Evolutionary conservation across 2,329 filamentous ascomycete species (phyloP).

Genomic region (Drechslerella coelobrocha): DNA sequence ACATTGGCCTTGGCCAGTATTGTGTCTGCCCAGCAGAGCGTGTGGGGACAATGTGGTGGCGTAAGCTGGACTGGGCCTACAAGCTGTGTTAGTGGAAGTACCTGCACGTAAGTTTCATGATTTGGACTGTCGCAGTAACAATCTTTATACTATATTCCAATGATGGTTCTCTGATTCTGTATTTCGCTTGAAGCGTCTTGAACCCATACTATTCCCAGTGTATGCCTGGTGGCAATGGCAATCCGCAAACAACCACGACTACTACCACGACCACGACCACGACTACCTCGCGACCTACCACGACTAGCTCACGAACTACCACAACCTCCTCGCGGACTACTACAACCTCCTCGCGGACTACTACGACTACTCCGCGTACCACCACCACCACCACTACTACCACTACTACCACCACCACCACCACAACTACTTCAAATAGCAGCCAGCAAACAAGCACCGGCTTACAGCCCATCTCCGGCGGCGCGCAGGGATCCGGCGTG

Average conservation of each 20-base stretch:
- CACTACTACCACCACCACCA: not conserved
- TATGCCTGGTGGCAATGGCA: constrained; percentile 41
- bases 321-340: constrained; percentile 4
- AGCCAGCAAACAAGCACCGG: constrained; percentile 16
- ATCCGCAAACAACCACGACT: constrained; percentile 14
- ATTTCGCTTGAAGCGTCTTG: not conserved
- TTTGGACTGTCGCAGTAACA: not conserved
- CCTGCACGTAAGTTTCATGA: constrained; percentile 42
- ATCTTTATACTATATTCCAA: not conserved
- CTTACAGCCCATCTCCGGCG: constrained; percentile 31
- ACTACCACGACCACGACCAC: constrained; percentile 18
- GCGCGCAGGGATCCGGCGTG: constrained; percentile 54
- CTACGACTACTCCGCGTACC: not conserved
- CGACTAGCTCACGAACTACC: constrained; percentile 11
- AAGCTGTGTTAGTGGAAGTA: constrained; percentile 49
- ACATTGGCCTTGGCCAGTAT: constrained; percentile 35
- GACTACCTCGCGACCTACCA: constrained; percentile 8
- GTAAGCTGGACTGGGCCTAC: constrained; percentile 51
- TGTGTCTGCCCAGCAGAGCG: constrained; percentile 50
- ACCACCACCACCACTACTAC: constrained; percentile 16
- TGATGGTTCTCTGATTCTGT: not conserved
- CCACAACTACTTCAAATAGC: constrained; percentile 3
- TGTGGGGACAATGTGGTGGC: constrained; percentile 56
- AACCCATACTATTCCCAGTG: constrained; percentile 55
- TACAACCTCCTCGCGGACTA: constrained; percentile 9